phyloP scores from a whole-genome alignment of 371 early-diverging fungal species.

The Parasitella parasitica region DNA sequence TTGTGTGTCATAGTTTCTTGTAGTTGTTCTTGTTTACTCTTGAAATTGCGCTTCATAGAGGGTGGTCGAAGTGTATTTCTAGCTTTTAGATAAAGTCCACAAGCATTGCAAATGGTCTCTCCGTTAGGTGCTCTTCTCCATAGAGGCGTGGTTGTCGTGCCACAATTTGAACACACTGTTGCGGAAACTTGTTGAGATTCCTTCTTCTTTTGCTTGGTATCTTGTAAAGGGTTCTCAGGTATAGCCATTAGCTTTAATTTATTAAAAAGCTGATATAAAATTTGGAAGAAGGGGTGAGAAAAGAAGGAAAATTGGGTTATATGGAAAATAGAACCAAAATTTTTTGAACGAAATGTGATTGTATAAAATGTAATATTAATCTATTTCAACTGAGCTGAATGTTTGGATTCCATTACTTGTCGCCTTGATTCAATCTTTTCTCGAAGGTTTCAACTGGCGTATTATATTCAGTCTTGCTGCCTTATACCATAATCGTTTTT shows the following conservation, averaged over 20 bases:
- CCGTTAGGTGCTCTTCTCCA: constrained; percentile 89
- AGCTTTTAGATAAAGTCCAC: constrained; percentile 73
- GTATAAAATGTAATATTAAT: background rate
- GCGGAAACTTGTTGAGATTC: constrained; percentile 17
- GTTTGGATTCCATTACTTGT: background rate
- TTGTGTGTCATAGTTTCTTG: constrained; percentile 8
- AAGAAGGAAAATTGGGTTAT: background rate
- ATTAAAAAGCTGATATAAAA: background rate
- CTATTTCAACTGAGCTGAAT: background rate
- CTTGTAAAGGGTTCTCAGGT: background rate
- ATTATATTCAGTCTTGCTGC: background rate
- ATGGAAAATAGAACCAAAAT: background rate
- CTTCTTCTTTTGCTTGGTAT: background rate
- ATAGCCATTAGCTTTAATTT: background rate
- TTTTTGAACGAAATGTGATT: background rate
- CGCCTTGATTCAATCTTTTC: background rate
- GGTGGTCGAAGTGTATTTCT: constrained; percentile 44
- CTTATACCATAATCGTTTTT: too few relatives aligned
- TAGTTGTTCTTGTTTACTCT: constrained; percentile 1
- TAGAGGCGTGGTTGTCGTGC: constrained; percentile 83
- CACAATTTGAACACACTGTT: constrained; percentile 78
- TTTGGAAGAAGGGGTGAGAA: too few relatives aligned
- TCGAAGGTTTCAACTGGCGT: background rate
- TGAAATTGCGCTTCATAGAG: constrained; percentile 47
- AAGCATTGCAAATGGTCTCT: constrained; percentile 89